phyloP scores from a whole-genome alignment of 139 green algal species.

The Nannochloris sp. region DNA sequence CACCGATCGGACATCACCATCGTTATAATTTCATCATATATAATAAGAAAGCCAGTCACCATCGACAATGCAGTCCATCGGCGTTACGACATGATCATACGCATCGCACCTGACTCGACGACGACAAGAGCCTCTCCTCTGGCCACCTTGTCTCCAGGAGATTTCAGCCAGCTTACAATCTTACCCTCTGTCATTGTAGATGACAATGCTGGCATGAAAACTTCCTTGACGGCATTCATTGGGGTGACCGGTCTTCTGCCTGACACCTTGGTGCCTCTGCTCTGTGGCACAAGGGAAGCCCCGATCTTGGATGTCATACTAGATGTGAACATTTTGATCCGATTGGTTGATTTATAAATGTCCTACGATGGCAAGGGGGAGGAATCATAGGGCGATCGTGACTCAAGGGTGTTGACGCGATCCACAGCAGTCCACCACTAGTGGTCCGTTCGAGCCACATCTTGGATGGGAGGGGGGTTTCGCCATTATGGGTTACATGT shows the following conservation, averaged over 20 bases:
- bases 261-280: no score
- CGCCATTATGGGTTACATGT: no score
- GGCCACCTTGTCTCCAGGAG: conserved; percentile 77
- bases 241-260: conserved; percentile 2
- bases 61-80: not conserved
- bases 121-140: conserved; percentile 94
- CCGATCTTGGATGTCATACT: not conserved
- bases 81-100: no score
- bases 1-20: not conserved
- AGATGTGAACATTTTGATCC: no score
- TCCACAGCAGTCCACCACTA: no score
- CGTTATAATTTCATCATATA: not conserved
- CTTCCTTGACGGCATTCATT: conserved; percentile 68
- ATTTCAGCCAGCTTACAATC: conserved; percentile 95
- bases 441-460: no score
- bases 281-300: not conserved
- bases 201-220: conserved; percentile 94
- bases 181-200: conserved; percentile 87
- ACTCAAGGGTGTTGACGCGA: no score
- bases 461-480: no score
- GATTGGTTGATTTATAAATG: no score
- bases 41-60: not conserved
- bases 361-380: no score
- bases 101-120: conserved; percentile 15
- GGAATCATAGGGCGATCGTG: no score